These are phyloP conservation scores for Globisporangium takayamanum DNA, from an alignment of 352 stramenopile genomes.

Conservation along the genomic window DNA sequence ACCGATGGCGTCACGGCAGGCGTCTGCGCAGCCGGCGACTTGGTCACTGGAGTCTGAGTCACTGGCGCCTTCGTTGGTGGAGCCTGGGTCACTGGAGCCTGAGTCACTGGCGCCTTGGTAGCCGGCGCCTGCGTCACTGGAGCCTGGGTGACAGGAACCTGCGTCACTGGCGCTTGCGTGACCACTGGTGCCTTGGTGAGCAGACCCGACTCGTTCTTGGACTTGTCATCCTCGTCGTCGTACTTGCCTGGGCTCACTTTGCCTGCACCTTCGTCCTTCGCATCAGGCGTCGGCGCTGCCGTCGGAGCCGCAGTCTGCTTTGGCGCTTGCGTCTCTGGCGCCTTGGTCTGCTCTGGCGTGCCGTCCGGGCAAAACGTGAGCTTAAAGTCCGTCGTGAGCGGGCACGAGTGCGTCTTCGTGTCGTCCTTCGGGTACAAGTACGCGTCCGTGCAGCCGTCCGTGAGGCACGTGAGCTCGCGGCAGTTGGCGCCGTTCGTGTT, in stretches of 20 bases:
- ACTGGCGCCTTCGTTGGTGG: not conserved
- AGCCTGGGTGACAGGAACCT: not conserved
- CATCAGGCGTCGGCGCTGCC: constrained; percentile 5
- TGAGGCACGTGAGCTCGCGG: constrained; percentile 44
- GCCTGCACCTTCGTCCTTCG: constrained; percentile 6
- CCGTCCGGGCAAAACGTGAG: constrained; percentile 62
- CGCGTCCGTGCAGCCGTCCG: constrained; percentile 51
- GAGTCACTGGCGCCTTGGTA: not conserved
- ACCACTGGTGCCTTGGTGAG: constrained; percentile 1
- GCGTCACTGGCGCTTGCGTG: constrained; percentile 5
- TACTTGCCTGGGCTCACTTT: constrained; percentile 14
- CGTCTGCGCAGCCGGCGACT: not conserved
- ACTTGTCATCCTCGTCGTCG: constrained; percentile 9
- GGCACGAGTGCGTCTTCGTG: constrained; percentile 66
- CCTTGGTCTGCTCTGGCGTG: constrained; percentile 7
- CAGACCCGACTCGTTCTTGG: constrained; percentile 3
- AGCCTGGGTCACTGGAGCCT: not conserved
- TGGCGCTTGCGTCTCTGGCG: constrained; percentile 5
- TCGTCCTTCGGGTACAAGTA: constrained; percentile 71
- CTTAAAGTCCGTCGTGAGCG: constrained; percentile 47
- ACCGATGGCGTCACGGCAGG: not conserved
- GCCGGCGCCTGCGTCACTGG: not conserved
- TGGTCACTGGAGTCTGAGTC: not conserved
- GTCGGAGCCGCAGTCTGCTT: constrained; percentile 10
- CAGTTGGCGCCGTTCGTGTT: constrained; percentile 64